Conservation (phyloP, 2,329 filamentous ascomycete species). For the Alternaria consortialis region DNA sequence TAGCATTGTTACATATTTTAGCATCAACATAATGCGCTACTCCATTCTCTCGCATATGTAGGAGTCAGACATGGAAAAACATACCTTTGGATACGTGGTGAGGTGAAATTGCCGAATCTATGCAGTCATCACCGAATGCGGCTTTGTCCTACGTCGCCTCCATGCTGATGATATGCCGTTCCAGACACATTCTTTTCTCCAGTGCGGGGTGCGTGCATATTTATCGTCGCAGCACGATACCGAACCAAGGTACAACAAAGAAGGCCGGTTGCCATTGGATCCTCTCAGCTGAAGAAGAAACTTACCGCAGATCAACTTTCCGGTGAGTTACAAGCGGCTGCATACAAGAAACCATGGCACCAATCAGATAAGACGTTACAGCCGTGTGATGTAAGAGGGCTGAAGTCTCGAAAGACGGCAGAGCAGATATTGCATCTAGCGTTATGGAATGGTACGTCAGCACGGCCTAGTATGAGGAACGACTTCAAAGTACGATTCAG, state of each 20-base stretch:
- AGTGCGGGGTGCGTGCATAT: too few species aligned
- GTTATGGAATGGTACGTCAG: too few species aligned
- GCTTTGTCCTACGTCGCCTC: neutral
- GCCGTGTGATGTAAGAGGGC: accelerated
- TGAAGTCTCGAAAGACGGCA: neutral
- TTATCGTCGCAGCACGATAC: neutral
- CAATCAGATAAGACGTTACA: neutral
- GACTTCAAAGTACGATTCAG: neutral
- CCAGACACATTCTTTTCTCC: too few species aligned
- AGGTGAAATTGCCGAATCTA: neutral
- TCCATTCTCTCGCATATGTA: too few species aligned
- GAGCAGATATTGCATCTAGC: too few species aligned
- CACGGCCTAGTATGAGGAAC: neutral
- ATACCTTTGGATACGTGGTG: neutral
- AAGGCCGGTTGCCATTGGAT: neutral
- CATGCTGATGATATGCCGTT: too few species aligned
- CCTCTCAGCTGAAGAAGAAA: neutral
- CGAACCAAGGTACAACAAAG: neutral
- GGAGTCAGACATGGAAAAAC: too few species aligned
- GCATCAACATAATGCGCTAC: too few species aligned
- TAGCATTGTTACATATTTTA: too few species aligned
- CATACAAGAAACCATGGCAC: neutral
- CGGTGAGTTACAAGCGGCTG: neutral
- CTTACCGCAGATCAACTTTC: neutral
- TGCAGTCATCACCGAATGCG: neutral